A percentile compares a stretch with the other conserved stretches of the same genome.
Conservation (phyloP, 495 filamentous ascomycete species). For the Hapsidospora chrysogenum region DNA sequence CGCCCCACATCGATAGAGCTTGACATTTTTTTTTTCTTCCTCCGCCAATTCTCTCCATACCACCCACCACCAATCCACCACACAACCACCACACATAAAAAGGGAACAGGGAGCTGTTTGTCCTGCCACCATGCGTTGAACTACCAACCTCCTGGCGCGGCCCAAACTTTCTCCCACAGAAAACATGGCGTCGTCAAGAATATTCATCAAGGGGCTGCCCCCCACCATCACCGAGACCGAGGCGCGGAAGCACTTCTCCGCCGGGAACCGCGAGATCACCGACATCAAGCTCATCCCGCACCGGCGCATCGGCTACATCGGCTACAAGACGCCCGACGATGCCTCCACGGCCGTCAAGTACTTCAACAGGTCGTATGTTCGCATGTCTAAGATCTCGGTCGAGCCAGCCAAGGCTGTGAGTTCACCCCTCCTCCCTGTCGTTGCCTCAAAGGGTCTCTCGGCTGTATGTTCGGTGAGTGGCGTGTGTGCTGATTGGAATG, state of each 20-base stretch:
- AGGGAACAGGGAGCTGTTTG: too few relatives aligned
- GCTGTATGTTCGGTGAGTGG: too few relatives aligned
- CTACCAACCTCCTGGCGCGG: conserved; percentile 6
- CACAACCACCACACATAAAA: too few relatives aligned
- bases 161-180: conserved; percentile 2
- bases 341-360: conserved; percentile 74
- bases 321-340: conserved; percentile 70
- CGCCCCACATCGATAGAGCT: too few relatives aligned
- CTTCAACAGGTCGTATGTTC: conserved; percentile 87
- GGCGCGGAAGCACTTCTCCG: conserved; percentile 72
- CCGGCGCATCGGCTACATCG: conserved; percentile 88
- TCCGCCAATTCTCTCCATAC: too few relatives aligned
- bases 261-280: conserved; percentile 54
- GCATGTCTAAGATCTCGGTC: conserved; percentile 88
- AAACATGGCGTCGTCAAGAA: conserved; percentile 57
- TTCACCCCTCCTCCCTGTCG: conserved; percentile 1
- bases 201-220: conserved; percentile 81
- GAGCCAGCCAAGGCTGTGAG: conserved; percentile 79
- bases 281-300: conserved; percentile 80
- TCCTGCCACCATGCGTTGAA: not conserved
- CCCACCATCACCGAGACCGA: conserved; percentile 58
- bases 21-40: too few relatives aligned
- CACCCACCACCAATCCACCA: too few relatives aligned
- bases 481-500: conserved; percentile 1
- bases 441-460: too few relatives aligned